Evolutionary conservation across 2,329 filamentous ascomycete genomes (phyloP), one percentile per base, ranked within the genome.

Genomic region (Fusarium sp.): DNA sequence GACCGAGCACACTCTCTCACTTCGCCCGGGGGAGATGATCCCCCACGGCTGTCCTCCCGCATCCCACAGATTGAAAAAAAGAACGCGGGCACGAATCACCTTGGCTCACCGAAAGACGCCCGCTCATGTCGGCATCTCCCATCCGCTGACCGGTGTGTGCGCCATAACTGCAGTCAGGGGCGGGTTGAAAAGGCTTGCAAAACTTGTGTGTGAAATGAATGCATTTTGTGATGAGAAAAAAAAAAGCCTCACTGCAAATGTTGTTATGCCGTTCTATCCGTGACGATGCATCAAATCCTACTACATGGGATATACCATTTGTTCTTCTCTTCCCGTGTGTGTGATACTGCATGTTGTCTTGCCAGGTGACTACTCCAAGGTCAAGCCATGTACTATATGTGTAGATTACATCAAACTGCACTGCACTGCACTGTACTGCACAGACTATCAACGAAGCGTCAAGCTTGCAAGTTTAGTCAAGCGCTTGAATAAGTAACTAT

Each of bases 71-170:
- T 29, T 29, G 27, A 29, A 29, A 29, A 29, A 29, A 29, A 18
- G 42, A 50, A 71, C 72, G 72, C 69, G 72, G 72, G 72, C 72
- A 73, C 72, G 72, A 75, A 75, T 75, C 66, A 75, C 38, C 52
- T 29, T 7, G 20, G 20, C 20, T 57, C 52, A 45, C 35, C 37
- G 29, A 58, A n/a, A 16, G 14, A 34, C 20, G n/a, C 27, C 37
- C 62, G 18, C 50, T 54, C 50, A 18, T 63, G 64, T 63, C 73
- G 73, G 73, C 70, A 76, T 56, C n/a, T 57, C 66, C 31, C 14
- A 71, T 72, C 73, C 70, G 73, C 31, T 22, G 54, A 61, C 56
- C 64, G 68, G 71, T 69, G 64, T 74, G 71, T 50, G 22, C 29
- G 35, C 56, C 40, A 65, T 45, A 37, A 65, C 47, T 31, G 27